phyloP scores from a whole-genome alignment of 495 filamentous ascomycete genomes.

The Monascus purpureus region DNA sequence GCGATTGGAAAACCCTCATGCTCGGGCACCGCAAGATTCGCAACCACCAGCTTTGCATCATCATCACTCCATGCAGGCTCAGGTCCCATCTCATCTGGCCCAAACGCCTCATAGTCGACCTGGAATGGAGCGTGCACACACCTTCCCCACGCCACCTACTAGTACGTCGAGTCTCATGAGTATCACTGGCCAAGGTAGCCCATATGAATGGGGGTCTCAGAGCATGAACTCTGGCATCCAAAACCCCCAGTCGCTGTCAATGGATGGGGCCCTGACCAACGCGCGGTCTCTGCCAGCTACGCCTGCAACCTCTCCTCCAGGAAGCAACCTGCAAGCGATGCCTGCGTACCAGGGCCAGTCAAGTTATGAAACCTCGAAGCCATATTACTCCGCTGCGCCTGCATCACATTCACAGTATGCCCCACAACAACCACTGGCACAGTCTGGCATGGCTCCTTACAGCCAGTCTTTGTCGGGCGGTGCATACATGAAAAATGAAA shows the following conservation, averaged over 20 bases:
- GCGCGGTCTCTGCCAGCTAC: conserved; percentile 86
- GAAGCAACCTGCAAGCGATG: conserved; percentile 59
- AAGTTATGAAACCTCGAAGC: conserved; percentile 62
- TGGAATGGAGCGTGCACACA: conserved; percentile 65
- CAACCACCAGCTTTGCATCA: conserved; percentile 66
- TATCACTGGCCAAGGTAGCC: conserved; percentile 58
- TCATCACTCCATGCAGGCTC: conserved; percentile 63
- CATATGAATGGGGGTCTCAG: conserved; percentile 60
- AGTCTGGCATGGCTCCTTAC: conserved; percentile 60
- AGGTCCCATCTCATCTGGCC: conserved; percentile 48
- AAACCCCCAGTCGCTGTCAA: conserved; percentile 59
- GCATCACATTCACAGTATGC: conserved; percentile 57
- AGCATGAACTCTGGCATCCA: conserved; percentile 50
- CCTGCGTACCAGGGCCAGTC: conserved; percentile 59
- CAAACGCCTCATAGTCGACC: conserved; percentile 56
- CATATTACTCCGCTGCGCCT: conserved; percentile 67
- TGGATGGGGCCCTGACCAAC: conserved; percentile 71
- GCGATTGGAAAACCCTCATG: conserved; percentile 34
- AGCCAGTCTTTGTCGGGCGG: conserved; percentile 37
- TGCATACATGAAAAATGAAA: conserved; percentile 77
- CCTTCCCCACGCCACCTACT: conserved; percentile 87
- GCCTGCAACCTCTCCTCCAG: conserved; percentile 86
- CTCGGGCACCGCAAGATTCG: conserved; percentile 35
- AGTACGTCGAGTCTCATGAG: conserved; percentile 84
- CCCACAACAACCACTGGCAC: conserved; percentile 43